Conservation (phyloP, 1,284 basidiomycete genomes). For the Exobasidium cylindrosporum region DNA sequence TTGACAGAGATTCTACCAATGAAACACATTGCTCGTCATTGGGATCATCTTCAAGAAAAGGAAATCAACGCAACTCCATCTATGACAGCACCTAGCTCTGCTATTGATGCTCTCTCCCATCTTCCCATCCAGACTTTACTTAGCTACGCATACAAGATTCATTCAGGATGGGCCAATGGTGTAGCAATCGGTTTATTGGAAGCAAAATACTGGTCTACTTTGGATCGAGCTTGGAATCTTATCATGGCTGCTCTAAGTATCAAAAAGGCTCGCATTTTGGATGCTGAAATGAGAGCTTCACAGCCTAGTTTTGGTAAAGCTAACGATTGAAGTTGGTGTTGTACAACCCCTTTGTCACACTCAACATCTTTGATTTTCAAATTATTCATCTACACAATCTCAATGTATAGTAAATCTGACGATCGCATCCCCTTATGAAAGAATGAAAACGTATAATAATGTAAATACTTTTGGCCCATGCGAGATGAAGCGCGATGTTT, state of each 20-base stretch:
- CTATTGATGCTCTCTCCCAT: conserved; percentile 12
- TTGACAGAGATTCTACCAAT: conserved; percentile 15
- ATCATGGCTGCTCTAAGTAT: conserved; percentile 14
- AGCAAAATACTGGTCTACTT: conserved; percentile 14
- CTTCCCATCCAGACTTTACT: conserved; percentile 8
- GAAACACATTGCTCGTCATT: conserved; percentile 2
- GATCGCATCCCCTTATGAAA: too few relatives aligned
- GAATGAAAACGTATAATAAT: too few relatives aligned
- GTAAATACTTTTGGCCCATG: too few relatives aligned
- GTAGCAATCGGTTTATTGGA: conserved; percentile 20
- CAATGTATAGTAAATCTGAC: too few relatives aligned
- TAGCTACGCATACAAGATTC: conserved; percentile 8
- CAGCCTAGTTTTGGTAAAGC: too few relatives aligned
- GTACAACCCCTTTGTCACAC: too few relatives aligned
- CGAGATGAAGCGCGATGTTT: too few relatives aligned
- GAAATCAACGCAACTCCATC: neutral
- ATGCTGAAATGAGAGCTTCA: conserved; percentile 4
- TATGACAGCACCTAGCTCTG: neutral
- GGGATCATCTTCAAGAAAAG: neutral
- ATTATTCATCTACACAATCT: too few relatives aligned
- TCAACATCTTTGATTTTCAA: too few relatives aligned
- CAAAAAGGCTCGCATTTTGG: neutral
- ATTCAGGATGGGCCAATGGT: conserved; percentile 20
- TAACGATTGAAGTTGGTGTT: too few relatives aligned
- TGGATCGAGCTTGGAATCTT: conserved; percentile 18